Base-by-base conservation (phyloP, 2,329 filamentous ascomycete genomes). In the Didymella exigua region DNA sequence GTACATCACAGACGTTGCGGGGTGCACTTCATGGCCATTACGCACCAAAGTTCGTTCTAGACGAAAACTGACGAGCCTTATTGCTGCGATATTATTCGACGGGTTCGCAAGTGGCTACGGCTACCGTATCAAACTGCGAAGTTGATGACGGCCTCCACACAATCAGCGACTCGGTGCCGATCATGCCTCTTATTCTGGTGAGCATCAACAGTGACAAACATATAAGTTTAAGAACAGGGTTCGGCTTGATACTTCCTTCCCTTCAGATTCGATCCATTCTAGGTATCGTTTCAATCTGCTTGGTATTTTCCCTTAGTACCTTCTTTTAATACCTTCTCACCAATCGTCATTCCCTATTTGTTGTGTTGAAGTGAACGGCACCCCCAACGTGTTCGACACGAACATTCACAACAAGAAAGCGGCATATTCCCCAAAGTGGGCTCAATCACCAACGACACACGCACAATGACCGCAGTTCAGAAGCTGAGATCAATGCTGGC, bases 401-500 rank as follows among this genome's bases (percentile, higher is more conserved):
- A 40, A 45, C 10, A 46, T 11, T 10, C 47, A 34, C 38, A 42
- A 38, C 16, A 33, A 5, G 4, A 8, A 2, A 31, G 50, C 23
- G 7, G 21, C 23, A 26, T 14, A n/a, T 0, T 21, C 42, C 30
- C 37, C n/a, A 50, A 33, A 10, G 60, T 62, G 59, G 56, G 45
- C 45, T 58, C 54, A 24, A 45, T 36, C 19, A 36, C 19, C 9
- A 57, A 58, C 30, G 47, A 53, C 21, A 51, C 57, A 29, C 59
- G 38, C 37, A 60, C 45, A 19, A 48, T 66, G 49, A 67, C 64
- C 2, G 66, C 66, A 1, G 70, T 72, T 4, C 58, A 72, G 53
- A 74, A 65, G 49, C 48, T 75, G 34, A 63, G 73, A 26, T 49
- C 49, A 9, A 66, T 74, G 66, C 49, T 75, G 19, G 66, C 65